A percentile compares a stretch with the other conserved stretches of the same genome.
phyloP scores from a whole-genome alignment of 176 grass and related monocot species.

The Chloris gayana region DNA sequence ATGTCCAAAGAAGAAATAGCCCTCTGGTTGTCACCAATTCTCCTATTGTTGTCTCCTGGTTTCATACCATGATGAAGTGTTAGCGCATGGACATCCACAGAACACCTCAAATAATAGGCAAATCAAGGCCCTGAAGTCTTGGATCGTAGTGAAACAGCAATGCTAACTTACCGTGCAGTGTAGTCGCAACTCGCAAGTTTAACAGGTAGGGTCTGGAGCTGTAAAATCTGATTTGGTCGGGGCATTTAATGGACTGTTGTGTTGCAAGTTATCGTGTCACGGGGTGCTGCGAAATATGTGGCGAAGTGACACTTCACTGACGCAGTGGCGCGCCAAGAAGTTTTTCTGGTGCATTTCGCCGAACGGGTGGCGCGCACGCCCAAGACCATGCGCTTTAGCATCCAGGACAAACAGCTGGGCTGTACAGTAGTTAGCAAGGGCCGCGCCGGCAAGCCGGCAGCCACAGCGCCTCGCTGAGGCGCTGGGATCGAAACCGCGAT shows the following conservation, averaged over 20 bases:
- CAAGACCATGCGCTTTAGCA: not conserved
- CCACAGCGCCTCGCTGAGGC: not conserved
- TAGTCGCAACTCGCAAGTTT: not conserved
- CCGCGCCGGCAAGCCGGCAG: not conserved
- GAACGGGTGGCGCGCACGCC: constrained; percentile 20
- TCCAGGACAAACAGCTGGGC: not conserved
- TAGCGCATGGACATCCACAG: not conserved
- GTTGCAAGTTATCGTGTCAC: not conserved
- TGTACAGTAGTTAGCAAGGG: not conserved
- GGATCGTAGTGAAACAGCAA: not conserved
- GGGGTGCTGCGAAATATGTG: not conserved
- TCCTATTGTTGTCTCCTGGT: constrained; percentile 1
- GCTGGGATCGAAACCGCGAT: not conserved
- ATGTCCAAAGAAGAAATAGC: not conserved
- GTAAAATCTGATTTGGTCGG: not conserved
- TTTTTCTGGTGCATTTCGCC: constrained; percentile 34
- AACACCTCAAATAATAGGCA: not conserved
- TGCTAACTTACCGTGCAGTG: not conserved
- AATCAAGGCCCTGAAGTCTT: not conserved
- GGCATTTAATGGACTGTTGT: not conserved
- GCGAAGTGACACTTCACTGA: not conserved
- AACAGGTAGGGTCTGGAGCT: not conserved
- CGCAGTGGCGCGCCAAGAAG: not conserved
- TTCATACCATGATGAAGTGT: constrained; percentile 4
- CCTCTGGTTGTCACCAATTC: constrained; percentile 10